A percentile compares a stretch with the other conserved stretches of the same genome.
phyloP scores from a whole-genome alignment of 495 filamentous ascomycete species.

The Penicillium bovifimosum region DNA sequence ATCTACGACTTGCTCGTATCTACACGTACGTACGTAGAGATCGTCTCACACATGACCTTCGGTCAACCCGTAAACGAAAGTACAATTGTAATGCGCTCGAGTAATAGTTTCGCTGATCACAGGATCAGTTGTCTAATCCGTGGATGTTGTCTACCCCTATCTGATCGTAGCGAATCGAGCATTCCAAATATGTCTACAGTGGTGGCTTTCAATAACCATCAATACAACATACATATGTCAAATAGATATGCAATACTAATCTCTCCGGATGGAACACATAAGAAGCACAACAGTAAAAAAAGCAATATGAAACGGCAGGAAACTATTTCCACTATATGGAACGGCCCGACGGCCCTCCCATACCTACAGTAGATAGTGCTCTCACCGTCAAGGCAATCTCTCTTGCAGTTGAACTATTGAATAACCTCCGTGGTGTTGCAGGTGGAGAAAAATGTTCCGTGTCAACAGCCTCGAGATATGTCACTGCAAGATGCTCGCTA shows the following conservation, averaged over 20 bases:
- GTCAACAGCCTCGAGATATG: neutral
- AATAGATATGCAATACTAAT: slow-evolving; percentile 2
- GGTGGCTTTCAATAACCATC: slow-evolving; percentile 8
- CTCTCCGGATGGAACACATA: neutral
- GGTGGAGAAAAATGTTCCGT: neutral
- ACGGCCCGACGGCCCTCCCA: slow-evolving; percentile 17
- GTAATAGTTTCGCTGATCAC: slow-evolving; percentile 6
- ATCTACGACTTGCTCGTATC: neutral
- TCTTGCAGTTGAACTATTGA: slow-evolving; percentile 8
- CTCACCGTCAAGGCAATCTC: slow-evolving; percentile 8
- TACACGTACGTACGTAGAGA: neutral
- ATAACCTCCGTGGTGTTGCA: neutral
- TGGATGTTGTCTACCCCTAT: neutral
- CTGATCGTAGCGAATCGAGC: neutral
- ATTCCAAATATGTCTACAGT: neutral
- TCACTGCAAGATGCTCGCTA: neutral
- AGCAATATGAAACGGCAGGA: slow-evolving; percentile 19
- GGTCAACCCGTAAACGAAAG: neutral
- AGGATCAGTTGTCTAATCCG: neutral
- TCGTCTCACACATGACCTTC: neutral
- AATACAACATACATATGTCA: neutral
- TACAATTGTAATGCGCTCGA: neutral
- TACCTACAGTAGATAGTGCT: too few relatives aligned
- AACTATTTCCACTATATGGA: slow-evolving; percentile 16
- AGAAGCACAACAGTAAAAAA: slow-evolving; percentile 3